Evolutionary conservation across 257 asterid genomes (phyloP), one percentile per base, ranked within the genome.

Genomic region (Misopates orontium): DNA sequence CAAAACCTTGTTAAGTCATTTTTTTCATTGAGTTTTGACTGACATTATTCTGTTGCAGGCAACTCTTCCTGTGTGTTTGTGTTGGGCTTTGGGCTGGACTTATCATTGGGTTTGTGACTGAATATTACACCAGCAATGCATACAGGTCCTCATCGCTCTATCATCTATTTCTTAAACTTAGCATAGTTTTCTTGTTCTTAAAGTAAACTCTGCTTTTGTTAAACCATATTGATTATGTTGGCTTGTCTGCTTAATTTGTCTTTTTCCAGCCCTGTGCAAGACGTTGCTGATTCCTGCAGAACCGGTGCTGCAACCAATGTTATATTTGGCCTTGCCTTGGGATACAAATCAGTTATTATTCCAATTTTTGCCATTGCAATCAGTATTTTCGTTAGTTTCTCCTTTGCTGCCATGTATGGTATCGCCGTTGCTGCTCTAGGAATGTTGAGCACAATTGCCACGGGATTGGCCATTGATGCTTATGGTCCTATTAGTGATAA

Each of bases 81-180:
- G 96, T 90, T 54, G 97, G 97, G 60, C 96, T 90, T 41, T 90
- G 97, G 97, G 96, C 97, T 67, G 97, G 97, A 72, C 97, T 90
- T 56, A 79, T 90, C 62, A 90, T 90, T 14, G 97, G 97, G 10
- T 90, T 90, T 42, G 95, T 90, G 71, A 90, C 97, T 0, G 96
- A 90, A 74, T 90, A 88, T 64, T 90, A 85, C 67, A 88, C 97
- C 62, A 90, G 97, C 85, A 90, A 90, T 74, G 96, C 97, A 50
- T 90, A 90, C 86, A 87, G 97, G 97, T 90, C 69, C 61, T 31
- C 24, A 36, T 45, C 8, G 17, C 39, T 16, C 28, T 42, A 66
- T 64, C 31, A 58, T 42, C 18, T 32, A 9, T 66, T 22, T 60
- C 22, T 25, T 42, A 54, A 47, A 40, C 58, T 54, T 47, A 53